These are phyloP conservation scores for Candida nanaspora DNA, from an alignment of 805 yeast species.

Conservation along the genomic window DNA sequence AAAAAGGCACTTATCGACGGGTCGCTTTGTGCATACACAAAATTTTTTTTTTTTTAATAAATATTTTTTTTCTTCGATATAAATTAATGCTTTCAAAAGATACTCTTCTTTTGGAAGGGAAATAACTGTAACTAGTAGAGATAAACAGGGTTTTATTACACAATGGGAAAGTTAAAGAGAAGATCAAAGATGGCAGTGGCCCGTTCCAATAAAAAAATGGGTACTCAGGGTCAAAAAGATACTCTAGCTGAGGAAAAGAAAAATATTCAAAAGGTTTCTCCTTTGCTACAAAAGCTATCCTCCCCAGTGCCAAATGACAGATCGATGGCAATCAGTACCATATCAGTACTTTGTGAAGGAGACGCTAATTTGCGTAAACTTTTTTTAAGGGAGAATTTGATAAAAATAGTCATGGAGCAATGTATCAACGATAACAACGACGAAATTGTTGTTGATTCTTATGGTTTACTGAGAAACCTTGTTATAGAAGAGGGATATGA, in stretches of 20 bases:
- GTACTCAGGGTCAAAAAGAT: conserved; percentile 1
- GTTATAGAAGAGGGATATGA: conserved; percentile 87
- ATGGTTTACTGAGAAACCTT: conserved; percentile 74
- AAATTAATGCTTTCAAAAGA: no score
- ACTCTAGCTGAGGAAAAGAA: conserved; percentile 27
- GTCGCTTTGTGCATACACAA: neutral
- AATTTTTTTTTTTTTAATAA: no score
- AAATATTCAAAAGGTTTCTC: conserved; percentile 46
- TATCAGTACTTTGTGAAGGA: conserved; percentile 57
- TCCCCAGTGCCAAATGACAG: conserved; percentile 65
- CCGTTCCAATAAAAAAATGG: conserved; percentile 14
- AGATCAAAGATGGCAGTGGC: conserved; percentile 42
- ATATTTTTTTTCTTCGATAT: no score
- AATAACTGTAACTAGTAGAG: no score
- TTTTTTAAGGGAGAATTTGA: conserved; percentile 64
- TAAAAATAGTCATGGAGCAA: conserved; percentile 56
- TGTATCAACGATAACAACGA: conserved; percentile 59
- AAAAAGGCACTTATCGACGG: no score
- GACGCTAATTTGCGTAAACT: conserved; percentile 55
- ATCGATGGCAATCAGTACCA: conserved; percentile 68
- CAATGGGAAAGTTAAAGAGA: conserved; percentile 73
- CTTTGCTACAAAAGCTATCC: conserved; percentile 58
- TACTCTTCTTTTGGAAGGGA: no score
- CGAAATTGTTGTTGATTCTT: conserved; percentile 74
- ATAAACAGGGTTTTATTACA: no score